Percentiles rank a stretch among this genome's conserved stretches.
phyloP scores from a whole-genome alignment of 2,329 filamentous ascomycete genomes.

The Colletotrichum sp. region DNA sequence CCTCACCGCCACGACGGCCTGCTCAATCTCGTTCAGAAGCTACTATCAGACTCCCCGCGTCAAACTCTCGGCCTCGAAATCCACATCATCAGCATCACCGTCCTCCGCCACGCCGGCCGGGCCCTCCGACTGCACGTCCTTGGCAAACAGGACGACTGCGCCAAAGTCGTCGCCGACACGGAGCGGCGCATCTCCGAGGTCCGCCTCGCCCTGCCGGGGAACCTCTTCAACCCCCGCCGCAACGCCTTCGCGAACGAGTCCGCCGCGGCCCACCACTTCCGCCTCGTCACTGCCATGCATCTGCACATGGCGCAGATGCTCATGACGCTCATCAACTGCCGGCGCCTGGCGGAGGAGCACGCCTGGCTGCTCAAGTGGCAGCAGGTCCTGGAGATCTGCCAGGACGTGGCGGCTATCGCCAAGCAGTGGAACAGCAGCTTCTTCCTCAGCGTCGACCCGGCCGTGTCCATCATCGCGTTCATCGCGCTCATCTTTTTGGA shows the following conservation, averaged over 20 bases:
- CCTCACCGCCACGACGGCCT: neutral
- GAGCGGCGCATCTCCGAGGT: neutral
- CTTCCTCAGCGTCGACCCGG: neutral
- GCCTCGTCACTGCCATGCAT: conserved; percentile 19
- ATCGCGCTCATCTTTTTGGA: neutral
- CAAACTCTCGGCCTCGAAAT: neutral
- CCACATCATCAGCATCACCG: neutral
- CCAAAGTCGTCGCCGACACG: neutral
- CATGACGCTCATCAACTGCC: conserved; percentile 9
- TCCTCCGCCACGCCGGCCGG: neutral
- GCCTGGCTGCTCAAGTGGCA: conserved; percentile 20
- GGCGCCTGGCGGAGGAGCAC: neutral
- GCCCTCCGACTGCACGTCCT: neutral
- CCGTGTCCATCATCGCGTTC: neutral
- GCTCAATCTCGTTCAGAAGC: neutral
- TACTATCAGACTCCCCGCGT: neutral
- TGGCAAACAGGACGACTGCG: neutral
- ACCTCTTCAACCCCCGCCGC: conserved; percentile 11
- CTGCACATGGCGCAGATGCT: conserved; percentile 18
- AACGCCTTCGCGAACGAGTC: conserved; percentile 17
- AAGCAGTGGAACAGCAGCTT: neutral
- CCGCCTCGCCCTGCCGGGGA: neutral
- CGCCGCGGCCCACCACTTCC: conserved; percentile 1
- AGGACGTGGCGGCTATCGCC: conserved; percentile 13
- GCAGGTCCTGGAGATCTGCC: conserved; percentile 16